A percentile compares a stretch with the other conserved stretches of the same genome.
These are phyloP conservation scores for Phytopythium delawarense DNA, from an alignment of 352 stramenopile species.

Conservation along the genomic window DNA sequence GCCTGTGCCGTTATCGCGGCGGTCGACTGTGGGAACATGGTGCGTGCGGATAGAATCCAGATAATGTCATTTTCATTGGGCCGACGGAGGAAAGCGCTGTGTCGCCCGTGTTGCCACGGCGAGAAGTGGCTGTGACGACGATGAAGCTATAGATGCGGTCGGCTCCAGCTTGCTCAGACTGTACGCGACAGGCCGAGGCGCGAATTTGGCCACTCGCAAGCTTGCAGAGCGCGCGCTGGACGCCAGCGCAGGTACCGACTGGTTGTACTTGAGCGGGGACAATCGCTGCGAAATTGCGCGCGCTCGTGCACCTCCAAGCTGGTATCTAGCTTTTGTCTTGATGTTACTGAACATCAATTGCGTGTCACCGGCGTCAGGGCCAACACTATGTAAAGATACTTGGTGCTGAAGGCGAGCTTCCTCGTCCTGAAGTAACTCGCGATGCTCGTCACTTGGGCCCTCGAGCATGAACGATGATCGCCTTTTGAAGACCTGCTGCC, in stretches of 20 bases:
- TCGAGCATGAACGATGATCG: constrained; percentile 28
- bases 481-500: neutral
- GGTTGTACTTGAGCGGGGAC: constrained; percentile 18
- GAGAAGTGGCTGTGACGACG: neutral
- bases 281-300: neutral
- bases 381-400: neutral
- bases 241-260: neutral
- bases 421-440: constrained; percentile 50
- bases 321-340: neutral
- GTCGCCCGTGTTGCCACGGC: neutral
- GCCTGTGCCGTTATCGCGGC: too few relatives aligned
- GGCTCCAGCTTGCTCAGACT: constrained; percentile 42
- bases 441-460: constrained; percentile 24
- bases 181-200: constrained; percentile 37
- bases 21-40: too few relatives aligned
- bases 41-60: too few relatives aligned
- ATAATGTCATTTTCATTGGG: too few relatives aligned
- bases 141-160: neutral
- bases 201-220: constrained; percentile 21
- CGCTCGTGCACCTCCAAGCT: neutral
- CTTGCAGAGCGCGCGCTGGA: constrained; percentile 12
- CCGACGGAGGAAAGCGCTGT: neutral
- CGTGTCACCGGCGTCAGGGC: neutral
- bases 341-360: neutral
- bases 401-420: constrained; percentile 22